These are phyloP conservation scores for Aspergillus piperis DNA, from an alignment of 2,329 filamentous ascomycete genomes.

Conservation along the genomic window DNA sequence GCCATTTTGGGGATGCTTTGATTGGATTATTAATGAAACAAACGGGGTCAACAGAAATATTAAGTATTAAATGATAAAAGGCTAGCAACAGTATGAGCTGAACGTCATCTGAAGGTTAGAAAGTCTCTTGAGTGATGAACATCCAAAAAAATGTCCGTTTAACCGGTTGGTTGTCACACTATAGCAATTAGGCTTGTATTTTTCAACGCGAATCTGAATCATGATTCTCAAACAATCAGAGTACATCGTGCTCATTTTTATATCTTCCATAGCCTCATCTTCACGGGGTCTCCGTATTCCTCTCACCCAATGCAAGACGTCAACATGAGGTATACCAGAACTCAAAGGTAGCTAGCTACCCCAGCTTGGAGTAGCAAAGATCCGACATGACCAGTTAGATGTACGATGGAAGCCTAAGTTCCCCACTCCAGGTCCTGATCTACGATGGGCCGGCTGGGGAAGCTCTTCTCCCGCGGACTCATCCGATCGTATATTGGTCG, in stretches of 20 bases:
- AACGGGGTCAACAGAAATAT: not conserved
- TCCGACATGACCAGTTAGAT: too few species aligned
- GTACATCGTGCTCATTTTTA: not conserved
- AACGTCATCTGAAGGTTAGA: too few species aligned
- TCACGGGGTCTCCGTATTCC: not conserved
- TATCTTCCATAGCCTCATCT: not conserved
- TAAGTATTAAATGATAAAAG: too few species aligned
- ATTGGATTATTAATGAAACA: not conserved
- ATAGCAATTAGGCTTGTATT: too few species aligned
- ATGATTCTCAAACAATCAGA: not conserved
- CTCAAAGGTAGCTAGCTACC: not conserved
- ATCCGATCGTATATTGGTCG: not conserved
- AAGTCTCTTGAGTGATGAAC: too few species aligned
- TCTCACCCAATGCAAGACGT: not conserved
- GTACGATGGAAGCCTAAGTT: too few species aligned
- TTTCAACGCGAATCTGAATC: too few species aligned
- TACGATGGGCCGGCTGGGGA: not conserved
- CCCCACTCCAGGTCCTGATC: not conserved
- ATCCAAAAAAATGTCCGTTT: too few species aligned
- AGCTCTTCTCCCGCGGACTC: too few species aligned
- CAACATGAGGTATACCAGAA: not conserved
- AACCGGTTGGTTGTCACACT: too few species aligned
- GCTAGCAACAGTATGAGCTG: too few species aligned
- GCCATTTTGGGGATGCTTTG: constrained; percentile 10
- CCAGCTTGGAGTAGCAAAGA: not conserved